Conservation (phyloP, 495 filamentous ascomycete genomes). For the Lophiotrema nucula region DNA sequence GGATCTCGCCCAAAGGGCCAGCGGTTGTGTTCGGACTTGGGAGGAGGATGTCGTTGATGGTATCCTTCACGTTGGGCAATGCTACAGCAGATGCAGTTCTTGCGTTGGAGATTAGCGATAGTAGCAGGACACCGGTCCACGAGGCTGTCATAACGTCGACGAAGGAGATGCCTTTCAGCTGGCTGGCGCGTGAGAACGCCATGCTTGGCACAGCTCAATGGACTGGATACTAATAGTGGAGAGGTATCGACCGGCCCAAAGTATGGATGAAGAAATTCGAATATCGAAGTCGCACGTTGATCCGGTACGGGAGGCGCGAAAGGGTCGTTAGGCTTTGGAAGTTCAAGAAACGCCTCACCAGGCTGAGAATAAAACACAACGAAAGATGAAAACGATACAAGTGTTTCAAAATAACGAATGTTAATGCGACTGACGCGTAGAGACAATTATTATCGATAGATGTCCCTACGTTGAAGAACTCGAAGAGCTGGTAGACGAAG, state of each 20-base stretch:
- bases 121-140: neutral
- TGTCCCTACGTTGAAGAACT: neutral
- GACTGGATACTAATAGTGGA: neutral
- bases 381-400: neutral
- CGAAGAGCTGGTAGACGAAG: neutral
- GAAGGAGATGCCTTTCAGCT: neutral
- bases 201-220: neutral
- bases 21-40: slow-evolving; percentile 5
- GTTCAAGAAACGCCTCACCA: neutral
- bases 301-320: too few relatives aligned
- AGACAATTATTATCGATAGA: neutral
- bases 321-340: neutral
- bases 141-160: neutral
- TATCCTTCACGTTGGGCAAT: neutral
- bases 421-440: neutral
- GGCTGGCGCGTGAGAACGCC: neutral
- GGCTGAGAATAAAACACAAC: neutral
- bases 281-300: neutral
- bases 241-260: neutral
- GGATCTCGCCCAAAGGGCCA: slow-evolving; percentile 14
- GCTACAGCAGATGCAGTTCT: slow-evolving; percentile 4
- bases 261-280: neutral
- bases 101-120: neutral
- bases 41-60: slow-evolving; percentile 7
- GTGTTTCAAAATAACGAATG: neutral